Evolutionary conservation across 345 rosid species (phyloP), one percentile per base, ranked within the genome.

Genomic region (Lagerstroemia speciosa): DNA sequence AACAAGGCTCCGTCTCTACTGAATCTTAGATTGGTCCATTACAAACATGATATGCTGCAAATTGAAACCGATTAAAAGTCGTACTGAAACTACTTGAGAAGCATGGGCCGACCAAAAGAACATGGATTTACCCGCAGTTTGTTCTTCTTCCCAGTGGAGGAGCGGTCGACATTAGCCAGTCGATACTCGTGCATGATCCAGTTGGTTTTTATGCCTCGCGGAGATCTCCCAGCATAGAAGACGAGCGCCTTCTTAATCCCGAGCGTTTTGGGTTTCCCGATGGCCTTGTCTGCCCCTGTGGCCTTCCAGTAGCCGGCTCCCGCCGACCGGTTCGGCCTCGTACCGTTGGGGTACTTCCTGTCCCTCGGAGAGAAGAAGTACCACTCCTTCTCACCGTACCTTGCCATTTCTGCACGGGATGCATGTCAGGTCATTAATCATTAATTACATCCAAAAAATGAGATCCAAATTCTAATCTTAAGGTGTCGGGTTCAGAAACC

Each of bases 121-220:
- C n/a, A 36, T 36, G 73, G 20, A 41, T 69, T 26, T 86, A 93
- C 96, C 89, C 97, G 82, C 57, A 82, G 78, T 55, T 80, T 86
- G 74, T 72, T 83, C 61, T 75, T 90, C 67, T 78, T 86, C 74
- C 78, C 69, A 40, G 9, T 53, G 14, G n/a, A 24, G 61, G 98
- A 86, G 38, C 98, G 78, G 65, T 93, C 91, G 14, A 89, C 93
- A 74, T 90, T 83, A 11, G 93, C 89, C 19, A 88, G 91, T 38
- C 98, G 96, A 70, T 93, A 93, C 65, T 93, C 98, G 6, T 93
- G 98, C 98, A 93, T 93, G 55, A 93, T 93, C 98, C 98, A 93
- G 37, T 93, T 90, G 69, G 98, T 93, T 71, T 90, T 93, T 36
- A 87, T 58, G 10, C 95, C 97, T 69, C 74, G 84, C 0, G 96